Base-by-base conservation (phyloP, 169 alveolate species). In the Theileria orientalis region DNA sequence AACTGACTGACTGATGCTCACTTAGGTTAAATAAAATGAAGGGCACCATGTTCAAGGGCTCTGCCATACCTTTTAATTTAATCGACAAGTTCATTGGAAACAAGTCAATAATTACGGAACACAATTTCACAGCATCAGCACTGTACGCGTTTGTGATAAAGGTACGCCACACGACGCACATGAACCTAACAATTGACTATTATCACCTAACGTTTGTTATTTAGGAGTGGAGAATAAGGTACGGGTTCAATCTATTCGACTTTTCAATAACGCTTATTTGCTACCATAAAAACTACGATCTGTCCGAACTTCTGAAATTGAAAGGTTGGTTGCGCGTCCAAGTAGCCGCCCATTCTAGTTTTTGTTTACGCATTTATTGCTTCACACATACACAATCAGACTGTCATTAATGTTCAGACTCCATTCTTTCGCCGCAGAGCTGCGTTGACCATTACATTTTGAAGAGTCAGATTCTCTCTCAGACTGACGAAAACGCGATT, bases 61-160 rank as follows among this genome's bases (percentile, higher is more conserved):
- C 44, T 16, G 69, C 87, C 9, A 63, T 78, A 8, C 87, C 87
- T 8, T 69, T 71, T 35, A 47, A 78, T 49, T 44, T 78, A 16
- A 72, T 78, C 27, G 76, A 78, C 62, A 72, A 78, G 32, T 68
- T 27, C 52, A 49, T 78, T 14, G 87, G 83, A 33, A 68, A 78
- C 19, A 7, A 61, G 44, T 78, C 87, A n/a, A 41, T 78, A 14
- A 27, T 78, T 13, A 70, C 87, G 13, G 87, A 78, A 41, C 54
- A 69, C 44, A 61, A 72, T 9, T 49, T 78, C 29, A 79, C 74
- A 1, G 66, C 62, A 19, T 1, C 77, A 16, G 57, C 57, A 11
- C 57, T 76, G 27, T 76, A 76, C 56, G 41, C 85, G 21, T 16
- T 3, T n/a, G 74, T 68, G n/a, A 19, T 23, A 51, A 66, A 61